These are phyloP conservation scores for Selaginella moellendorffii DNA, from an alignment of 75 land plant species.

Conservation along the genomic window DNA sequence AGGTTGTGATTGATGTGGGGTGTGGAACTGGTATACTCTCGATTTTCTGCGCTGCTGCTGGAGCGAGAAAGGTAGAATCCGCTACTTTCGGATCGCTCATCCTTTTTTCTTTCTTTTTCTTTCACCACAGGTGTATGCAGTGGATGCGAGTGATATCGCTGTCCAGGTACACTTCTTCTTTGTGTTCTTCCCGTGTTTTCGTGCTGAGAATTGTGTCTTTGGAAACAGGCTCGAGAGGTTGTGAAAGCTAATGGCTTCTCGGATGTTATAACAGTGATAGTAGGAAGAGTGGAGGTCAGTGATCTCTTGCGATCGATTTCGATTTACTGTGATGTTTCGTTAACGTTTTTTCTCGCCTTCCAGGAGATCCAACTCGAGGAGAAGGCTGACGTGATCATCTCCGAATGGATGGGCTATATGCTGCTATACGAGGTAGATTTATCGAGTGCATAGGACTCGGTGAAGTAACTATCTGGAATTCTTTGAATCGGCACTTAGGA, in stretches of 20 bases:
- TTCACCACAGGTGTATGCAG: slow-evolving; percentile 89
- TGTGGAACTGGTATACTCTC: slow-evolving; percentile 96
- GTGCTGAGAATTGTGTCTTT: slow-evolving; percentile 7
- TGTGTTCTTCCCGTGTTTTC: neutral
- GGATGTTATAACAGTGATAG: slow-evolving; percentile 61
- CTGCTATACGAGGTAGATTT: slow-evolving; percentile 75
- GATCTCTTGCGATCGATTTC: neutral
- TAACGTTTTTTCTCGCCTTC: neutral
- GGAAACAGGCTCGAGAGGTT: slow-evolving; percentile 66
- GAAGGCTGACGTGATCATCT: slow-evolving; percentile 87
- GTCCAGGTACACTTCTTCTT: slow-evolving; percentile 46
- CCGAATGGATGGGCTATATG: slow-evolving; percentile 99
- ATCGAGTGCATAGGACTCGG: too few relatives aligned
- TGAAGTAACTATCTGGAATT: too few relatives aligned
- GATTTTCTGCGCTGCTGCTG: slow-evolving; percentile 93
- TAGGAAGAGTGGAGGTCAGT: slow-evolving; percentile 82
- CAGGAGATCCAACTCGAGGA: slow-evolving; percentile 87
- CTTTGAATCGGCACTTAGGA: too few relatives aligned
- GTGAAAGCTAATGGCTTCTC: slow-evolving; percentile 78
- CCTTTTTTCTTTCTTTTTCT: neutral
- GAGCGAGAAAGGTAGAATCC: slow-evolving; percentile 83
- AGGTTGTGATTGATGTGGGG: slow-evolving; percentile 98
- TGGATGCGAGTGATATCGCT: slow-evolving; percentile 96
- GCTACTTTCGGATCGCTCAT: neutral
- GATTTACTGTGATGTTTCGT: too few relatives aligned